Conservation (phyloP, 208 protist genomes). For the Trypanosoma rangeli region DNA sequence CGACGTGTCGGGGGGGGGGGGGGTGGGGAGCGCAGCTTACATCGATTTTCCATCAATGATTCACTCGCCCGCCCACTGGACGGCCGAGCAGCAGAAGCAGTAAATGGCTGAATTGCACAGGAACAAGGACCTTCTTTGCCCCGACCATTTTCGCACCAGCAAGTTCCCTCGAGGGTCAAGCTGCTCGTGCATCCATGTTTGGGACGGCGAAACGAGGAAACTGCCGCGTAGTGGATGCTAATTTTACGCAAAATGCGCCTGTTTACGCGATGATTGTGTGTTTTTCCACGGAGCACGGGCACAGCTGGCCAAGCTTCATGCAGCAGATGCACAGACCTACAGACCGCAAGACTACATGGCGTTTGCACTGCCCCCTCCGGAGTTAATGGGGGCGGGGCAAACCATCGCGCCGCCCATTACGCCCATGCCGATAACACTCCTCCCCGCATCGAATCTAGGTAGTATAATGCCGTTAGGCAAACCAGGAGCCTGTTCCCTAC, state of each 20-base stretch:
- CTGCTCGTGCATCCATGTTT: constrained; percentile 82
- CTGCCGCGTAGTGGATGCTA: constrained; percentile 67
- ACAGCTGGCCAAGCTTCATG: constrained; percentile 57
- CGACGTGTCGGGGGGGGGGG: neutral
- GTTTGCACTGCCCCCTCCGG: constrained; percentile 47
- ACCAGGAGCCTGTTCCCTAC: constrained; percentile 18
- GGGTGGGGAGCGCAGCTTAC: neutral
- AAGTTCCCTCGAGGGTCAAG: constrained; percentile 37
- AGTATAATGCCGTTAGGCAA: constrained; percentile 11
- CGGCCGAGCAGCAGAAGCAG: constrained; percentile 5
- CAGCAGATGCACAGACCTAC: constrained; percentile 42
- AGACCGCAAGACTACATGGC: constrained; percentile 73
- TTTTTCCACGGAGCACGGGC: constrained; percentile 76
- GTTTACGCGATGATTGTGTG: constrained; percentile 64
- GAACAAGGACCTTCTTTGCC: constrained; percentile 80
- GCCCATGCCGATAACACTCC: constrained; percentile 7
- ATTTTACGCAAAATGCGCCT: constrained; percentile 68
- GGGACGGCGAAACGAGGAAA: constrained; percentile 50
- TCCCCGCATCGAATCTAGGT: neutral
- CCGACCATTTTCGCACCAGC: constrained; percentile 41
- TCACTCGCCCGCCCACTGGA: neutral
- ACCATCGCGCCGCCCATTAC: constrained; percentile 26
- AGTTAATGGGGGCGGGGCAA: constrained; percentile 37
- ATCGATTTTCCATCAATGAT: constrained; percentile 5
- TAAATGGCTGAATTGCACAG: constrained; percentile 42